Evolutionary conservation across 176 grass and related monocot genomes (phyloP).

Genomic region (Eragrostis nindensis): DNA sequence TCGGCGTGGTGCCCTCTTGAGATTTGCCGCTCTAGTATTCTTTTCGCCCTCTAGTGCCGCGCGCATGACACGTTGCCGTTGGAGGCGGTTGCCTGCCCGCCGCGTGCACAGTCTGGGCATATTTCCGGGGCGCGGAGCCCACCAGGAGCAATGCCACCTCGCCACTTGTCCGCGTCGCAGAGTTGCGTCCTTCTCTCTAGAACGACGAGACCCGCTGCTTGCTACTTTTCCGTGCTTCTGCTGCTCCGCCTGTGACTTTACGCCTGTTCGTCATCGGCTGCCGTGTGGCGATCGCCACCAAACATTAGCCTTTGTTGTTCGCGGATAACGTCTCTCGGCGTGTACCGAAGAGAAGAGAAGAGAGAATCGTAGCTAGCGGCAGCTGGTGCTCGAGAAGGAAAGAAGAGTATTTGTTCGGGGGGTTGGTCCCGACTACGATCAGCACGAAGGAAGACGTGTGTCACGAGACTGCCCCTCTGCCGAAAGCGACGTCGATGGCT

Average conservation of each 20-base stretch:
- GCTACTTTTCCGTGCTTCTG: not conserved
- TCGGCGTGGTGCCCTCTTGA: not conserved
- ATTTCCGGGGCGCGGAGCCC: not conserved
- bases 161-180: slow-evolving; percentile 34
- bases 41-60: not conserved
- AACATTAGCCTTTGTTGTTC: too few relatives aligned
- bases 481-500: too few relatives aligned
- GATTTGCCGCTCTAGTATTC: not conserved
- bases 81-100: not conserved
- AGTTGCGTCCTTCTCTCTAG: not conserved
- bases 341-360: too few relatives aligned
- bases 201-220: not conserved
- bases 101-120: not conserved
- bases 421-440: not conserved
- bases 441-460: too few relatives aligned
- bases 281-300: not conserved
- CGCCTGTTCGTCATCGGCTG: not conserved
- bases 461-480: too few relatives aligned
- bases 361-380: not conserved
- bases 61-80: slow-evolving; percentile 16
- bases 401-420: not conserved
- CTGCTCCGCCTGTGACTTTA: not conserved
- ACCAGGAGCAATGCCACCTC: not conserved
- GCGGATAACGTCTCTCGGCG: slow-evolving; percentile 26
- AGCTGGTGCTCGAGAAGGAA: not conserved